A percentile compares a stretch with the other conserved stretches of the same genome.
Conservation (phyloP, 1,284 basidiomycete species). For the Rhodotorula sp. region DNA sequence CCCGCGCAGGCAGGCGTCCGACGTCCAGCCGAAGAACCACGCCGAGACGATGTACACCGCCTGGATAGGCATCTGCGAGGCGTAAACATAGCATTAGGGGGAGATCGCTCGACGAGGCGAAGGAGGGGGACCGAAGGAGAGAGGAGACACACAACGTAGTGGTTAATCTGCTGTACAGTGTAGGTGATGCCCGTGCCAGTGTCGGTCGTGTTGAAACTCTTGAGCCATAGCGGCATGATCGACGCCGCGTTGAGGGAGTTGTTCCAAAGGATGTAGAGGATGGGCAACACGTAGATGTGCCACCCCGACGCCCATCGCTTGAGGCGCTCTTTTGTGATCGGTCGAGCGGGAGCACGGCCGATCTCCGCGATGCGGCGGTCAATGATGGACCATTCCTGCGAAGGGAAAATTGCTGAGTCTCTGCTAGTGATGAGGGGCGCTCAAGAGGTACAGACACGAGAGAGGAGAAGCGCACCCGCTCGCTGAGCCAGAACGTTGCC, state of each 20-base stretch:
- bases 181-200: constrained; percentile 47
- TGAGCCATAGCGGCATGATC: constrained; percentile 49
- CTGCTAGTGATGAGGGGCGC: background rate
- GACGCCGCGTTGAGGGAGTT: constrained; percentile 27
- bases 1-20: constrained; percentile 47
- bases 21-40: constrained; percentile 46
- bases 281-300: constrained; percentile 44
- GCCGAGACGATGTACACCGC: constrained; percentile 47
- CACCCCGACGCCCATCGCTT: constrained; percentile 43
- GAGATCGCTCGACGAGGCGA: too few species aligned
- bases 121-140: background rate
- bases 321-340: constrained; percentile 34
- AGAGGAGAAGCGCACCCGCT: background rate
- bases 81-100: constrained; percentile 42
- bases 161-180: constrained; percentile 48
- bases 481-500: constrained; percentile 35
- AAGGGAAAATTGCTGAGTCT: background rate
- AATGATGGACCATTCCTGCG: constrained; percentile 43
- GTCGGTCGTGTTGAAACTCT: constrained; percentile 47
- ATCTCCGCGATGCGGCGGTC: constrained; percentile 39
- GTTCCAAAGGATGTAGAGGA: constrained; percentile 46
- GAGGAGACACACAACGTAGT: background rate
- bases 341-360: constrained; percentile 32
- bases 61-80: constrained; percentile 16
- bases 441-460: background rate